Evolutionary conservation across 805 yeast genomes (phyloP).

Genomic region (Wickerhamiella domercqiae): DNA sequence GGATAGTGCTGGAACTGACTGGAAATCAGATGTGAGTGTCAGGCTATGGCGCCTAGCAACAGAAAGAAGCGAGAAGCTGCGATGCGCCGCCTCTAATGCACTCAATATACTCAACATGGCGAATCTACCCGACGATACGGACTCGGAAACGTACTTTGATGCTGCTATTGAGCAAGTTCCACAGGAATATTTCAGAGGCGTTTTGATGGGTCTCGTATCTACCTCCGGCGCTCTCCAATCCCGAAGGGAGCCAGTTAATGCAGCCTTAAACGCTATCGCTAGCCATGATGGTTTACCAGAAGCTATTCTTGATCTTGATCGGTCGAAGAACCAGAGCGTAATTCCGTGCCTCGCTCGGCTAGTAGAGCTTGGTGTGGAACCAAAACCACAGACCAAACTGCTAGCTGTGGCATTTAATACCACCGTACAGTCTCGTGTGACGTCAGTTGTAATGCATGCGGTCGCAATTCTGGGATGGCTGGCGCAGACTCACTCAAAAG

Average conservation of each 20-base stretch:
- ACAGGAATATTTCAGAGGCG: neutral
- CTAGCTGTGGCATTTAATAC: slow-evolving; percentile 39
- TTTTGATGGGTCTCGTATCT: slow-evolving; percentile 12
- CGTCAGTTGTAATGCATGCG: slow-evolving; percentile 27
- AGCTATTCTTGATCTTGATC: slow-evolving; percentile 3
- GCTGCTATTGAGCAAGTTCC: slow-evolving; percentile 1
- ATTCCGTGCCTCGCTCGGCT: slow-evolving; percentile 6
- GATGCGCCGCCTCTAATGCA: slow-evolving; percentile 30
- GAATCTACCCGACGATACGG: neutral
- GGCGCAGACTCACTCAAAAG: neutral
- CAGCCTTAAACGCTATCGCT: neutral
- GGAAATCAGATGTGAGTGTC: slow-evolving; percentile 2
- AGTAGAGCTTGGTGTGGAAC: neutral
- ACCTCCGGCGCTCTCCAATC: slow-evolving; percentile 9
- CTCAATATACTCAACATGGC: slow-evolving; percentile 19
- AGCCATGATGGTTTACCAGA: neutral
- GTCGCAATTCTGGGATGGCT: slow-evolving; percentile 33
- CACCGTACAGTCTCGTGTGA: slow-evolving; percentile 35
- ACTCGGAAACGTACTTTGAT: neutral
- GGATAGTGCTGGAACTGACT: neutral
- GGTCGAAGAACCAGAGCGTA: neutral
- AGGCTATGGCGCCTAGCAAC: slow-evolving; percentile 37
- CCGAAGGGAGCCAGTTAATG: slow-evolving; percentile 2
- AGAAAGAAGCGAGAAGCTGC: slow-evolving; percentile 45
- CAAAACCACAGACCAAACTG: slow-evolving; percentile 19